Conservation (phyloP, 2,329 filamentous ascomycete species). For the Zymoseptoria brevis region DNA sequence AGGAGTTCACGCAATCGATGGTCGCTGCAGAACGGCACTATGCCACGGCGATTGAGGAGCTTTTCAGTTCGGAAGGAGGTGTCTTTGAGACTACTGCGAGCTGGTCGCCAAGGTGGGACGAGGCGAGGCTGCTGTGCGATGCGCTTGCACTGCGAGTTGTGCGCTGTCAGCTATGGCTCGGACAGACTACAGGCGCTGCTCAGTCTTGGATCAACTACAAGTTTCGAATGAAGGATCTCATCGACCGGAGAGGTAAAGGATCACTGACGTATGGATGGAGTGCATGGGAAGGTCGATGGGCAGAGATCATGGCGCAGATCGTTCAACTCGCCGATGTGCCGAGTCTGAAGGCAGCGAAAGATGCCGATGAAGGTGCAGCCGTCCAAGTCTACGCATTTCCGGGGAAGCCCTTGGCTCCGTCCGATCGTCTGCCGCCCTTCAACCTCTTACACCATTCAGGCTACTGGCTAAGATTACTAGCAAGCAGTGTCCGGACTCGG, state of each 20-base stretch:
- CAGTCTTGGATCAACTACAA: conserved; percentile 74
- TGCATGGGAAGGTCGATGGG: conserved; percentile 80
- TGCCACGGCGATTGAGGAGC: conserved; percentile 73
- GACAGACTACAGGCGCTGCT: conserved; percentile 69
- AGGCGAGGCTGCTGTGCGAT: conserved; percentile 83
- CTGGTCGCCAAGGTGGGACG: conserved; percentile 86
- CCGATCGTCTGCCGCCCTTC: conserved; percentile 49
- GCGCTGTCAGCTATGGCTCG: conserved; percentile 73
- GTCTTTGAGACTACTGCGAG: conserved; percentile 81
- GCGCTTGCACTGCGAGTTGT: conserved; percentile 70
- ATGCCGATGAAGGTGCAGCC: conserved; percentile 7
- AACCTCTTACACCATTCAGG: conserved; percentile 54
- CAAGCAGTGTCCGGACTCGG: conserved; percentile 44
- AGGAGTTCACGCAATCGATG: conserved; percentile 89
- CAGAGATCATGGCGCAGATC: conserved; percentile 53
- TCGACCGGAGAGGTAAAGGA: conserved; percentile 77
- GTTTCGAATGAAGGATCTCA: conserved; percentile 62
- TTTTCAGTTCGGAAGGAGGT: conserved; percentile 64
- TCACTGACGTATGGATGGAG: conserved; percentile 87
- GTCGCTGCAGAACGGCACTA: conserved; percentile 80
- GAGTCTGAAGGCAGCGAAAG: conserved; percentile 28
- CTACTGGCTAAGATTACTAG: conserved; percentile 52
- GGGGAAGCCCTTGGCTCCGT: conserved; percentile 44
- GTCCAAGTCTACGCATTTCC: conserved; percentile 37
- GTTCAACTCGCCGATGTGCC: conserved; percentile 47